Evolutionary conservation across 345 rosid genomes (phyloP).

Genomic region (Rubroshorea leprosula): DNA sequence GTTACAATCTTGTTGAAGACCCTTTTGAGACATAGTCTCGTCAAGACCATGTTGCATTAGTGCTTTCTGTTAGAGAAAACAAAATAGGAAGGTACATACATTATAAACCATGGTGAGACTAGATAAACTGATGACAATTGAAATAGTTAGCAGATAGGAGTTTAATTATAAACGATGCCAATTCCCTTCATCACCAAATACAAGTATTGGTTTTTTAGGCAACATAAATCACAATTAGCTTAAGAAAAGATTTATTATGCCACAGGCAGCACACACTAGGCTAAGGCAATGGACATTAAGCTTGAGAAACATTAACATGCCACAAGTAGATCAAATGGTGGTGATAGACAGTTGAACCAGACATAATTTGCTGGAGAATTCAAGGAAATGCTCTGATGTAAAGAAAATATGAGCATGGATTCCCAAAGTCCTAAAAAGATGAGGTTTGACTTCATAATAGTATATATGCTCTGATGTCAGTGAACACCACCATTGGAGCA

Average conservation of each 20-base stretch:
- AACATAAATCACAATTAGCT: neutral
- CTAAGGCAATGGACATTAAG: neutral
- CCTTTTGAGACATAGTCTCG: constrained; percentile 15
- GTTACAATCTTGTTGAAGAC: constrained; percentile 32
- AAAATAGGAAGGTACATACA: constrained; percentile 14
- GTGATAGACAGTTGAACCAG: no score
- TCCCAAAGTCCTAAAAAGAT: neutral
- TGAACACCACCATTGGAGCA: no score
- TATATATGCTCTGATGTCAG: no score
- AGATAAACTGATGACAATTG: neutral
- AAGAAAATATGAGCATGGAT: neutral
- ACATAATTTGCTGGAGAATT: no score
- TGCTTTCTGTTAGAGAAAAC: constrained; percentile 11
- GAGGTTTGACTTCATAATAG: no score
- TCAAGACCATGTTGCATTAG: constrained; percentile 9
- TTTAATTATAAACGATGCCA: neutral
- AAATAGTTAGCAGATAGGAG: neutral
- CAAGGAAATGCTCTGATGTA: no score
- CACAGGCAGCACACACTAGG: no score
- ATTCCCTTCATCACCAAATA: neutral
- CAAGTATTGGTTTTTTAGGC: neutral
- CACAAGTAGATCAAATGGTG: no score
- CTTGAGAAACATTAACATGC: no score
- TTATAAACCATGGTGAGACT: constrained; percentile 10
- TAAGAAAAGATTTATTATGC: no score